Evolutionary conservation across 805 yeast species (phyloP), one percentile per base, ranked within the genome.

Genomic region (Lipomyces yamanashiensis): DNA sequence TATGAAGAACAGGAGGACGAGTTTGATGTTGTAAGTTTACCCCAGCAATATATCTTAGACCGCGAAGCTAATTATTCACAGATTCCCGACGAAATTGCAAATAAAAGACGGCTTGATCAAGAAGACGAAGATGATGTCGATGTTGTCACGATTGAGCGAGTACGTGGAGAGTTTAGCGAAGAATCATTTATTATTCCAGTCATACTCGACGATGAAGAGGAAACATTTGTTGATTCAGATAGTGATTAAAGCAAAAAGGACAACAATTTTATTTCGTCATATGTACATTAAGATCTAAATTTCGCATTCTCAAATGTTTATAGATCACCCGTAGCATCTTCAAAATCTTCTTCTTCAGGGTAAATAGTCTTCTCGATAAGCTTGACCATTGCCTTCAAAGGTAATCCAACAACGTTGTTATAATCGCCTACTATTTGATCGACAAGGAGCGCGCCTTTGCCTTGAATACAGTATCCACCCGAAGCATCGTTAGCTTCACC

Each of bases 391-490:
- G 76, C 78, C 51, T 82, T 80, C 33, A 85, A 83, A 0, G 99
- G 98, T 61, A 93, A 77, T 0, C 99, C 99, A 2, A 93, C 93
- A 13, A 90, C 89, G 73, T 91, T 93, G 75, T 82, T 85, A 72
- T 84, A 90, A 73, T 93, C 98, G 0, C 99, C 99, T 1, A 80
- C 80, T 12, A 92, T 82, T 15, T 77, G 75, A 21, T 79, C 75
- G 67, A 95, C 84, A 67, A 93, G 76, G 43, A 87, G 72, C 41
- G 74, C 71, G 1, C 96, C 95, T 9, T 74, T 73, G 0, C 87
- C 89, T 75, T 93, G 98, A 63, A 88, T 86, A 70, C 86, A 86
- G 77, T 90, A 92, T 0, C 99, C 99, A 6, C 98, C 99, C 1
- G 98, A 97, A 0, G 90, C 98, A 54, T 82, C 82, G 7, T 80